Base-by-base conservation (phyloP, 371 early-diverging fungal genomes). In the Mucor piriformis region DNA sequence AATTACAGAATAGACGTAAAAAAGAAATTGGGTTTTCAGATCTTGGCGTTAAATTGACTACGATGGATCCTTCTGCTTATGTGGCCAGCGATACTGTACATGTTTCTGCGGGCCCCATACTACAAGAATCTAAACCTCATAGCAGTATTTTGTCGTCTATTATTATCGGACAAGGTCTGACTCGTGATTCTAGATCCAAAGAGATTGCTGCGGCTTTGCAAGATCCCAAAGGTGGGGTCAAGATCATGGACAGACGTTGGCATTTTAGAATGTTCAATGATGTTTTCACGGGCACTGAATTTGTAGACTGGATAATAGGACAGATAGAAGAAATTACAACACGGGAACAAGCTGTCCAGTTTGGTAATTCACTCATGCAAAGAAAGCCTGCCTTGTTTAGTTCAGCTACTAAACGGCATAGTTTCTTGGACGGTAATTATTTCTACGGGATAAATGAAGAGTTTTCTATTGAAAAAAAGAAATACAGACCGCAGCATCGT, bases 401-500 rank as follows among this genome's bases (percentile, higher is more conserved):
- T 21, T 95, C 97, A 43, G 93, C 86, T 6, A 84, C 86, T 27
- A 75, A 79, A 5, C 72, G 82, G 15, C 93, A 93, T 54, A 60
- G 70, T 20, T 93, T 98, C 61, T 57, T 95, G 62, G 98, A 98
- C 60, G 98, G 97, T 0, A 88, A 92, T 52, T 95, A 94, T 69
- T 96, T 93, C 72, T 98, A 96, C 66, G 84, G 83, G 32, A 69
- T 98, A 24, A 83, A 84, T 8, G 79, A 78, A 12, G 85, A 88
- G 4, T 87, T 83, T 54, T 72, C 79, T 2, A 74, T 76, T 2
- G 67, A 65, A 23, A 72, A 70, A 20, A 81, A 77, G 44, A 66
- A 72, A 10, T 34, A 66, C 2, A 52, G 59, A 18, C 40, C 55
- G 16, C 29, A 29, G 29, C 57, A 59, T 15, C 68, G 78, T 21